Conservation (phyloP, 148 eudicot genomes). For the Cornus kousa region DNA sequence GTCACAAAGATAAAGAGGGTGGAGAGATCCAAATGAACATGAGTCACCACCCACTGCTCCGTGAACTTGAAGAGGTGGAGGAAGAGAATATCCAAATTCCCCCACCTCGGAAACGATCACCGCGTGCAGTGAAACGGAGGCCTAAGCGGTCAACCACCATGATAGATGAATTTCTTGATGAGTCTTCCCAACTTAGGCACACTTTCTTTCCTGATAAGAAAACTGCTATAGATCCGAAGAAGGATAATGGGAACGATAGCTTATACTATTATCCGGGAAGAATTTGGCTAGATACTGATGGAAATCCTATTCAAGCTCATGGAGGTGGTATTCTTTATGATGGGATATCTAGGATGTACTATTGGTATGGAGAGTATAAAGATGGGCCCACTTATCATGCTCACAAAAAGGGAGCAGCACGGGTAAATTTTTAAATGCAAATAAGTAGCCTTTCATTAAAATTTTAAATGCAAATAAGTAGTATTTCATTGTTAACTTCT, state of each 20-base stretch:
- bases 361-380: constrained; percentile 98
- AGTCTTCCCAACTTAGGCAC: constrained; percentile 76
- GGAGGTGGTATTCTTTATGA: constrained; percentile 95
- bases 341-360: constrained; percentile 55
- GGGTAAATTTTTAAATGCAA: constrained; percentile 47
- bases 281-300: constrained; percentile 96
- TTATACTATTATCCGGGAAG: constrained; percentile 76
- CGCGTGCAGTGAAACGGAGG: constrained; percentile 84
- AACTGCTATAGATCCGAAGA: constrained; percentile 72
- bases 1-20: constrained; percentile 30
- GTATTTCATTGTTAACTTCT: not conserved
- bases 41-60: constrained; percentile 31
- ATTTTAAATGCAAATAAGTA: not conserved
- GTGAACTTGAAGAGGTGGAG: constrained; percentile 74
- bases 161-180: constrained; percentile 93
- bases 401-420: constrained; percentile 82
- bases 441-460: not conserved
- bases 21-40: constrained; percentile 27
- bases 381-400: constrained; percentile 97
- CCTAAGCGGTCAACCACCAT: constrained; percentile 63
- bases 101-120: constrained; percentile 87
- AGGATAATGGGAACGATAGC: constrained; percentile 52
- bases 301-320: constrained; percentile 97
- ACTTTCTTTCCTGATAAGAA: constrained; percentile 72
- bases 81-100: constrained; percentile 84